phyloP scores from a whole-genome alignment of 441 rosid genomes.

The Omphalea diandra region DNA sequence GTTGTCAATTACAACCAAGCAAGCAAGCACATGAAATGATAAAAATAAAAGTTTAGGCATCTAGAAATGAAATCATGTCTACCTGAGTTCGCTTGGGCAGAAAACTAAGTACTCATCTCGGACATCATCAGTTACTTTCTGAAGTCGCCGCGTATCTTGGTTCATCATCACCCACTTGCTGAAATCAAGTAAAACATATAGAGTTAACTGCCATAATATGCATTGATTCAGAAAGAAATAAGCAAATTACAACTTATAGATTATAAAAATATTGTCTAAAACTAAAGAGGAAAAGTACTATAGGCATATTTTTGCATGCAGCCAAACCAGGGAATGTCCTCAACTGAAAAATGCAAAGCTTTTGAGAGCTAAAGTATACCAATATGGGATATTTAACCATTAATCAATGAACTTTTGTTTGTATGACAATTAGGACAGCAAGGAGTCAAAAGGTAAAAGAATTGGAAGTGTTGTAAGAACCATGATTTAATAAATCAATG shows the following conservation, averaged over 20 bases:
- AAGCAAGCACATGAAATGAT: not conserved
- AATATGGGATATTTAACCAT: not conserved
- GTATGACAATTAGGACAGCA: not conserved
- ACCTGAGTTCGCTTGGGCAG: conserved; percentile 81
- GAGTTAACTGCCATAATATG: conserved; percentile 17
- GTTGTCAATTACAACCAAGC: conserved; percentile 3
- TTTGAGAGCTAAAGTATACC: not conserved
- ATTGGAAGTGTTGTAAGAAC: not conserved
- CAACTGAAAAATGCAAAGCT: not conserved
- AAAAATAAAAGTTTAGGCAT: conserved; percentile 2
- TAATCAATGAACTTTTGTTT: not conserved
- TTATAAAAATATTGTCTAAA: not conserved
- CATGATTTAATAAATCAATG: not conserved
- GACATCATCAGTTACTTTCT: conserved; percentile 85
- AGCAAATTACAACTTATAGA: conserved; percentile 1
- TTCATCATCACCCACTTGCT: conserved; percentile 99
- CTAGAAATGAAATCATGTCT: conserved; percentile 11
- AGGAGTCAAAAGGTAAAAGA: not conserved
- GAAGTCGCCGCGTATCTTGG: conserved; percentile 86
- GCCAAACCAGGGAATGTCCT: not conserved
- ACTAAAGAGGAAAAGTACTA: not conserved
- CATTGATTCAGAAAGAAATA: conserved; percentile 11
- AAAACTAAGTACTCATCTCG: conserved; percentile 75
- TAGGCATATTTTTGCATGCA: not conserved
- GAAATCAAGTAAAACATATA: conserved; percentile 32